These are phyloP conservation scores for Cyclotella baltica DNA, from an alignment of 108 stramenopile genomes.

Conservation along the genomic window DNA sequence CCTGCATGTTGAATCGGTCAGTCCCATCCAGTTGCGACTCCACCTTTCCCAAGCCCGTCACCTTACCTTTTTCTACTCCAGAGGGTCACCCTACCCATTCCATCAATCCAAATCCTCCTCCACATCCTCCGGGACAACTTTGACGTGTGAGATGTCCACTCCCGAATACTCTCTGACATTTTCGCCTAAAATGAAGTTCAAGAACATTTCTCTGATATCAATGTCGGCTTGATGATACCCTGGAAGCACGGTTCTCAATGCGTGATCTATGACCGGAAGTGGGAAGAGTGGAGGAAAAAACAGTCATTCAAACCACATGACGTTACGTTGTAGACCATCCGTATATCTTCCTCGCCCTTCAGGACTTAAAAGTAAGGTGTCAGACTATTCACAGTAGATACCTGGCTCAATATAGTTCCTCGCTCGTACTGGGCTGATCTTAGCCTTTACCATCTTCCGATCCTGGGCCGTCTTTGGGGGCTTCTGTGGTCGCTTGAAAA, in stretches of 20 bases:
- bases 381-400: not conserved
- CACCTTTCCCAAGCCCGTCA: conserved; percentile 17
- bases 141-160: not conserved
- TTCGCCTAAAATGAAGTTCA: not conserved
- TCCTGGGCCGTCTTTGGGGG: not conserved
- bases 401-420: conserved; percentile 17
- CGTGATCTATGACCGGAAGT: not conserved
- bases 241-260: not conserved
- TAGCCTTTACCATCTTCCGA: not conserved
- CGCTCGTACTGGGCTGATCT: conserved; percentile 19
- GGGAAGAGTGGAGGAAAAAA: not conserved
- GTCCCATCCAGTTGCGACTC: conserved; percentile 41
- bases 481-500: not conserved
- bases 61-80: not conserved
- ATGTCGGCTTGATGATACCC: conserved; percentile 35
- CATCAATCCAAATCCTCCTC: not conserved
- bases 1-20: conserved; percentile 34
- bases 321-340: too few relatives aligned
- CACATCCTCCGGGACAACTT: not conserved
- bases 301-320: conserved; percentile 33
- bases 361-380: conserved; percentile 46
- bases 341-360: conserved; percentile 57
- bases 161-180: not conserved
- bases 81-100: not conserved
- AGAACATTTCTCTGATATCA: conserved; percentile 30